phyloP scores from a whole-genome alignment of 768 basidiomycete genomes.

The Pulveroboletus sp. region DNA sequence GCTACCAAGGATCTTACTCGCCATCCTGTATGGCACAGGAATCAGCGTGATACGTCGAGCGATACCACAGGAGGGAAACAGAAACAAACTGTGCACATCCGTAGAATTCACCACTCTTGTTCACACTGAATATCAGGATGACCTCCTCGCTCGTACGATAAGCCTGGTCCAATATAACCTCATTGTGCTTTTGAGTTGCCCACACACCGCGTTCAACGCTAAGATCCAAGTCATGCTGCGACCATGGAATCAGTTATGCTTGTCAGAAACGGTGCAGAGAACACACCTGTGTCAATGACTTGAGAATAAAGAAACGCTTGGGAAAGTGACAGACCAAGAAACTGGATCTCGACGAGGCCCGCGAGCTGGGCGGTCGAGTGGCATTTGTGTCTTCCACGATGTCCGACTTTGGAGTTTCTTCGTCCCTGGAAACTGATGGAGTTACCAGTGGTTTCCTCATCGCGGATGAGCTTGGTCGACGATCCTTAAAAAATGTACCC shows the following conservation, averaged over 20 bases:
- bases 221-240: conserved; percentile 69
- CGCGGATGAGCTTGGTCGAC: background rate
- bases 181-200: conserved; percentile 93
- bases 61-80: conserved; percentile 9
- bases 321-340: conserved; percentile 75
- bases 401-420: conserved; percentile 16
- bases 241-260: background rate
- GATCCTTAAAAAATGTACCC: background rate
- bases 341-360: conserved; percentile 80
- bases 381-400: conserved; percentile 5
- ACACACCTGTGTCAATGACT: conserved; percentile 75
- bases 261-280: background rate
- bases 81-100: conserved; percentile 73
- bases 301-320: conserved; percentile 87
- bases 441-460: conserved; percentile 16
- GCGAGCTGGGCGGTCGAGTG: conserved; percentile 54
- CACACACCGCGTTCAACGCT: conserved; percentile 77
- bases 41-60: conserved; percentile 1
- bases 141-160: conserved; percentile 89
- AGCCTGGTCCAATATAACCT: conserved; percentile 86
- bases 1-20: conserved; percentile 52
- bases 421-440: conserved; percentile 1
- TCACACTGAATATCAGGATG: conserved; percentile 86
- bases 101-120: conserved; percentile 92
- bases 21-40: conserved; percentile 45